A percentile compares a stretch with the other conserved stretches of the same genome.
Evolutionary conservation across 257 asterid species (phyloP).

Genomic region (Solanum rostratum): DNA sequence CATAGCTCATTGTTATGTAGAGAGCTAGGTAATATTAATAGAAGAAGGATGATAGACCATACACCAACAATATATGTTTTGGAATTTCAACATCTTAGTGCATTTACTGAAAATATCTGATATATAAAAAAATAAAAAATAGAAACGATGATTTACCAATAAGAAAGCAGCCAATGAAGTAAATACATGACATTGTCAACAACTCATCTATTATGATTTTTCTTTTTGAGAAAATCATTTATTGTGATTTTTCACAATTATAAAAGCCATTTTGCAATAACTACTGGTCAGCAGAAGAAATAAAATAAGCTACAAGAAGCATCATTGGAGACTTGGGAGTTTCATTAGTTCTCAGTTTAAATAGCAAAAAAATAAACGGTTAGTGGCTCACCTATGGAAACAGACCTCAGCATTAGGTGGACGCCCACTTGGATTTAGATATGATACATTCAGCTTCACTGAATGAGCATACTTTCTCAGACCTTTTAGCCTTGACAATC

Average conservation of each 20-base stretch:
- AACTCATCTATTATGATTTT: background rate
- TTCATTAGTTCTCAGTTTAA: background rate
- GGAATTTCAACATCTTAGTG: background rate
- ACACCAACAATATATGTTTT: background rate
- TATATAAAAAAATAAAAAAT: background rate
- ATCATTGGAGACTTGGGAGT: background rate
- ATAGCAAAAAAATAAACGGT: background rate
- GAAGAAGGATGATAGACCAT: background rate
- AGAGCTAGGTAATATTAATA: background rate
- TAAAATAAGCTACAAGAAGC: background rate
- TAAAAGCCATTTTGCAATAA: background rate
- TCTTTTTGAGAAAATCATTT: background rate
- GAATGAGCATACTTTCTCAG: constrained; percentile 59
- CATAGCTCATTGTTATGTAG: background rate
- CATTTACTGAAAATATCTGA: background rate
- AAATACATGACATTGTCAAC: background rate
- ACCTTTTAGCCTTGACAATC: constrained; percentile 50
- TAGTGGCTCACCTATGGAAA: constrained; percentile 75
- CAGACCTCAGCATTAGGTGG: constrained; percentile 48
- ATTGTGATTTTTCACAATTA: background rate
- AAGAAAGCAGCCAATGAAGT: background rate
- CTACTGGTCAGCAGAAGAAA: background rate
- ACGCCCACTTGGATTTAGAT: constrained; percentile 26
- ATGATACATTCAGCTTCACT: constrained; percentile 48
- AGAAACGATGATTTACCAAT: background rate